phyloP scores from a whole-genome alignment of 2,329 filamentous ascomycete species.

The Trichophyton verrucosum region DNA sequence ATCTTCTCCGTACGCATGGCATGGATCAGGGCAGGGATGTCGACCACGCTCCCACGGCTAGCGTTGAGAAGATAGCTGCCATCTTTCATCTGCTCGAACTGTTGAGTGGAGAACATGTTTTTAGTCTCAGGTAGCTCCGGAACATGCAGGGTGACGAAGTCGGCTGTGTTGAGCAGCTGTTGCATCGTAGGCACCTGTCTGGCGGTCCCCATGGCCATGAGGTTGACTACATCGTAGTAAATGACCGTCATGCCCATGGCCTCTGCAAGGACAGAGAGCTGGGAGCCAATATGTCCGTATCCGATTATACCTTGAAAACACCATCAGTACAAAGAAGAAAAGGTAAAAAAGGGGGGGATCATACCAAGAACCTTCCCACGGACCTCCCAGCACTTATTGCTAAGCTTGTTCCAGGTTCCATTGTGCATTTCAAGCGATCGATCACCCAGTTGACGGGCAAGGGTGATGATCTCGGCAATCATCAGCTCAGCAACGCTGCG shows the following conservation, averaged over 20 bases:
- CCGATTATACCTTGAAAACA: constrained; percentile 61
- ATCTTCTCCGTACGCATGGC: constrained; percentile 76
- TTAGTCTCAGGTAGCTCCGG: constrained; percentile 86
- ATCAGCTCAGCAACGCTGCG: constrained; percentile 93
- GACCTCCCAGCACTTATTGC: constrained; percentile 93
- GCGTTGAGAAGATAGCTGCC: constrained; percentile 95
- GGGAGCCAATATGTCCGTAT: constrained; percentile 93
- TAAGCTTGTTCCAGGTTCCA: constrained; percentile 97
- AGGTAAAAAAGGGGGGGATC: constrained; percentile 11
- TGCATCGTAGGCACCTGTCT: constrained; percentile 69
- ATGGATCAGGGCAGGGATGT: constrained; percentile 82
- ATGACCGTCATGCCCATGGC: constrained; percentile 97
- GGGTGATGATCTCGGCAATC: constrained; percentile 80
- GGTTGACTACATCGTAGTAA: constrained; percentile 87
- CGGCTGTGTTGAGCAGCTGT: constrained; percentile 61
- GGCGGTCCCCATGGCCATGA: constrained; percentile 87
- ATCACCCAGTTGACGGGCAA: constrained; percentile 86
- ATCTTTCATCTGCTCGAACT: constrained; percentile 81
- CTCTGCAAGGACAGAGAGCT: constrained; percentile 88
- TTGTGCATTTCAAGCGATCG: constrained; percentile 88
- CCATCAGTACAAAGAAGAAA: neutral
- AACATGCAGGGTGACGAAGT: constrained; percentile 92
- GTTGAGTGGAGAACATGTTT: constrained; percentile 69
- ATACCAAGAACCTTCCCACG: constrained; percentile 86
- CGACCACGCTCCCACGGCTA: constrained; percentile 82